phyloP scores from a whole-genome alignment of 73 alveolate genomes.

The Loxodes magnus region DNA sequence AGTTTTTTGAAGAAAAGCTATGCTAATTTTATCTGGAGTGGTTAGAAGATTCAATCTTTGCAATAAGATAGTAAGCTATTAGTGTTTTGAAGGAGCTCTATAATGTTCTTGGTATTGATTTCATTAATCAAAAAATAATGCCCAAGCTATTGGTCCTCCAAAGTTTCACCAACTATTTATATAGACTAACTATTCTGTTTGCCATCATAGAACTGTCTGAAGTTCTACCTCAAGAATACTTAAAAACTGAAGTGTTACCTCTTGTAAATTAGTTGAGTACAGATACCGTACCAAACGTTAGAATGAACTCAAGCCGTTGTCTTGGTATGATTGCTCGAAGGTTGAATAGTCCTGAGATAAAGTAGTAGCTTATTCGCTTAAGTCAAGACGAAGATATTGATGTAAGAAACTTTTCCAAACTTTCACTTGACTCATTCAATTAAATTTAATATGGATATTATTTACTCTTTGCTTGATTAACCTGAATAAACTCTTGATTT shows the following conservation, averaged over 20 bases:
- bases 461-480: too few relatives aligned
- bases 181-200: conserved; percentile 36
- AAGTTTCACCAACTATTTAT: conserved; percentile 19
- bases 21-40: conserved; percentile 26
- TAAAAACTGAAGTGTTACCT: conserved; percentile 29
- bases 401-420: conserved; percentile 26
- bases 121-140: conserved; percentile 26
- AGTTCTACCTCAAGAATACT: conserved; percentile 15
- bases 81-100: conserved; percentile 22
- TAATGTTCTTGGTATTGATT: conserved; percentile 32
- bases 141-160: conserved; percentile 23
- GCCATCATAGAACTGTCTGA: conserved; percentile 15
- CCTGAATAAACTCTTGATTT: too few relatives aligned
- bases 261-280: conserved; percentile 37
- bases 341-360: conserved; percentile 16
- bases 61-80: conserved; percentile 33
- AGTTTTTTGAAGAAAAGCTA: conserved; percentile 36
- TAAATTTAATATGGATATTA: too few relatives aligned
- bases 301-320: conserved; percentile 50
- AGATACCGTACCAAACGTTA: conserved; percentile 64
- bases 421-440: too few relatives aligned
- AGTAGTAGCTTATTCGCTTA: conserved; percentile 15
- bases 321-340: conserved; percentile 10
- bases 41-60: conserved; percentile 29
- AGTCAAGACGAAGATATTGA: conserved; percentile 38